Percentiles rank a stretch among this genome's conserved stretches.
These are phyloP conservation scores for Senna siamea DNA, from an alignment of 306 rosid genomes.

Conservation along the genomic window DNA sequence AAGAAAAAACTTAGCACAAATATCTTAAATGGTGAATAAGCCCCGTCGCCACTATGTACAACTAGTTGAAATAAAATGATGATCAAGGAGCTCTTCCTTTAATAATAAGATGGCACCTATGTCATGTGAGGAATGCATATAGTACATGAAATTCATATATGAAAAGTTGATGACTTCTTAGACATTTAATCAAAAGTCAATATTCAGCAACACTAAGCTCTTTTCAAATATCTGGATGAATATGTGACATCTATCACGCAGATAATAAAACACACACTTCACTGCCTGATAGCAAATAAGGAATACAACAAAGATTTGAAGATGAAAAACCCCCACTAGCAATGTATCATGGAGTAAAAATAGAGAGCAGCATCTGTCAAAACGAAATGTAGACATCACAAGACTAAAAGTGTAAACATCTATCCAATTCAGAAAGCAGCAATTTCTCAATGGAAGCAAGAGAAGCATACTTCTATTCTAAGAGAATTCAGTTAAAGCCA, in stretches of 20 bases:
- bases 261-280: slow-evolving; percentile 5
- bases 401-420: not conserved
- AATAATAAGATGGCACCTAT: not conserved
- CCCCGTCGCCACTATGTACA: not conserved
- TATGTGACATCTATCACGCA: not conserved
- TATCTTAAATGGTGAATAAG: not conserved
- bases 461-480: not conserved
- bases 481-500: not conserved
- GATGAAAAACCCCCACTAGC: not conserved
- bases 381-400: not conserved
- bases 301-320: not conserved
- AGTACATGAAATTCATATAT: not conserved
- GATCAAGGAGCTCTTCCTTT: not conserved
- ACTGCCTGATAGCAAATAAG: not conserved
- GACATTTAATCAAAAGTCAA: not conserved
- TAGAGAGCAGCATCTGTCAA: not conserved
- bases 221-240: not conserved
- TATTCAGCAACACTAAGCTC: slow-evolving; percentile 1
- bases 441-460: not conserved
- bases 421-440: not conserved
- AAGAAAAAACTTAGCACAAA: not conserved
- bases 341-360: not conserved
- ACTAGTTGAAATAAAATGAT: not conserved
- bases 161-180: not conserved
- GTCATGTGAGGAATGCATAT: not conserved